A percentile compares a stretch with the other conserved stretches of the same genome.
Conservation (phyloP, 1,284 basidiomycete species). For the Ustilago tritici region DNA sequence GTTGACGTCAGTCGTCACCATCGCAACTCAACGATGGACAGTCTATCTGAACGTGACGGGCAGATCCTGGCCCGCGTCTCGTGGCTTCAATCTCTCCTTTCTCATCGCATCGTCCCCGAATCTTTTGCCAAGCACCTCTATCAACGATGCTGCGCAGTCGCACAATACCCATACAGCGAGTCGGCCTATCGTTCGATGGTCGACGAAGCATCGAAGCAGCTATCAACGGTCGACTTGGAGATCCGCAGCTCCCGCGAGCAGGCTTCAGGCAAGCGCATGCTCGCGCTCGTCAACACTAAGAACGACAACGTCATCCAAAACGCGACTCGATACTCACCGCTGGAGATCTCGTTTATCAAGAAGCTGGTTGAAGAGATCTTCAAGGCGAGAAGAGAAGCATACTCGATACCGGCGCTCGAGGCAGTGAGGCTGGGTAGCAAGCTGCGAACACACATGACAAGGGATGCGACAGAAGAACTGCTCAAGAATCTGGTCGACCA, state of each 20-base stretch:
- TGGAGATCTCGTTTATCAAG: slow-evolving; percentile 59
- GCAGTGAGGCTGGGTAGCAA: slow-evolving; percentile 75
- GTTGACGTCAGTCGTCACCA: background rate
- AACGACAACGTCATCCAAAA: slow-evolving; percentile 54
- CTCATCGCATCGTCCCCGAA: slow-evolving; percentile 48
- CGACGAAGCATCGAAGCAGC: slow-evolving; percentile 23
- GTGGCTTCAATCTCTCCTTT: slow-evolving; percentile 51
- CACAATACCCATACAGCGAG: slow-evolving; percentile 18
- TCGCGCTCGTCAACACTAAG: slow-evolving; percentile 63
- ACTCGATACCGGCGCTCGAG: slow-evolving; percentile 79
- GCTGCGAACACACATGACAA: slow-evolving; percentile 77
- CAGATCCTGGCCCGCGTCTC: slow-evolving; percentile 24
- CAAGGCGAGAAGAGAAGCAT: slow-evolving; percentile 79
- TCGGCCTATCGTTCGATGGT: slow-evolving; percentile 30
- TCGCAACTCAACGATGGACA: background rate
- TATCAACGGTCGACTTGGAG: slow-evolving; percentile 54
- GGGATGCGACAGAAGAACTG: slow-evolving; percentile 79
- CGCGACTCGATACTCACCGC: slow-evolving; percentile 58
- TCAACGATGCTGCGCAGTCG: slow-evolving; percentile 29
- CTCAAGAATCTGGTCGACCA: slow-evolving; percentile 82
- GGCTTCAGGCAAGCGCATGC: slow-evolving; percentile 19
- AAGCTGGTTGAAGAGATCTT: slow-evolving; percentile 81
- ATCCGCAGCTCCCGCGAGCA: slow-evolving; percentile 55
- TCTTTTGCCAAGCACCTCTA: slow-evolving; percentile 47
- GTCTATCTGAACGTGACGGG: slow-evolving; percentile 17